Conservation (phyloP, 306 rosid species). For the Lagenaria siceraria region DNA sequence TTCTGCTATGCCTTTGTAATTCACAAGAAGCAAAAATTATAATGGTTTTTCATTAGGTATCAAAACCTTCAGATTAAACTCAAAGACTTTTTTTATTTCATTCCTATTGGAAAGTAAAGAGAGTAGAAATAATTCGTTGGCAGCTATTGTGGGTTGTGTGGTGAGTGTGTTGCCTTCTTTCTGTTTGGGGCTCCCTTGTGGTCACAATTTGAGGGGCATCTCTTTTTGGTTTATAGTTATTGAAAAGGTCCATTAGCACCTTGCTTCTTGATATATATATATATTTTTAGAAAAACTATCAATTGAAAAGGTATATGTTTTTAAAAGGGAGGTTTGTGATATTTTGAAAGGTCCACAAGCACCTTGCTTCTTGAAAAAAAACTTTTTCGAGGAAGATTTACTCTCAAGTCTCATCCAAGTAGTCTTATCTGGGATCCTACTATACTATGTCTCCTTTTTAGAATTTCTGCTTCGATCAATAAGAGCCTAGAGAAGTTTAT, state of each 20-base stretch:
- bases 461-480: neutral
- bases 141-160: neutral
- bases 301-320: neutral
- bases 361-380: neutral
- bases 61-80: neutral
- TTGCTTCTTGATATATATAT: neutral
- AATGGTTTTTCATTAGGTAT: neutral
- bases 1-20: neutral
- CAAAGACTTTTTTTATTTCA: neutral
- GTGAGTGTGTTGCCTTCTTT: neutral
- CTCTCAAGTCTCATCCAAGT: neutral
- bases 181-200: too few relatives aligned
- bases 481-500: neutral
- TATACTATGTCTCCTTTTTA: neutral
- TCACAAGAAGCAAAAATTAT: neutral
- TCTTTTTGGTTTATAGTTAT: neutral
- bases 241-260: neutral
- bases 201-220: neutral
- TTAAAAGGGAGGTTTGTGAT: neutral
- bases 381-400: neutral
- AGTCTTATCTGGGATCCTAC: neutral
- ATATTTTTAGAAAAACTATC: neutral
- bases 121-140: neutral
- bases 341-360: neutral
- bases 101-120: neutral